Evolutionary conservation across 163 green algal species (phyloP).

Genomic region (Chloroidium sp.): DNA sequence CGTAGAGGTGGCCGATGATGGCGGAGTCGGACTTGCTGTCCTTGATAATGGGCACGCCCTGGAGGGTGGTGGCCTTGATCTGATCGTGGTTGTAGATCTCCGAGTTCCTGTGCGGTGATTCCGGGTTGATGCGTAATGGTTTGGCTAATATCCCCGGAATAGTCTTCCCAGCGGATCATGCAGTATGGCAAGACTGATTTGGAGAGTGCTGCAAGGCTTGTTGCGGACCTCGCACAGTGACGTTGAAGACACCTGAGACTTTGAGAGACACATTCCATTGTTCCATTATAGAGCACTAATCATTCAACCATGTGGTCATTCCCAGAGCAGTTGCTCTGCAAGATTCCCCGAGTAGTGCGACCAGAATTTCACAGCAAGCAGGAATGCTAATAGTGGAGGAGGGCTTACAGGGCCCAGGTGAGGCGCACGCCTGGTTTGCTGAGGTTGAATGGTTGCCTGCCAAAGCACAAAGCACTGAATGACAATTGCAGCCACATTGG

Average conservation of each 20-base stretch:
- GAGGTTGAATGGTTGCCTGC: conserved; percentile 59
- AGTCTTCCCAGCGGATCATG: neutral
- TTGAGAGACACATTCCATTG: neutral
- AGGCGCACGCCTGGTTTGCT: conserved; percentile 44
- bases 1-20: conserved; percentile 44
- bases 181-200: neutral
- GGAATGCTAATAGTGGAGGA: neutral
- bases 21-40: conserved; percentile 52
- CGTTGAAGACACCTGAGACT: neutral
- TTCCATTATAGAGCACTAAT: neutral
- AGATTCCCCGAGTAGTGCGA: too few relatives aligned
- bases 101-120: conserved; percentile 49
- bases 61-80: conserved; percentile 27
- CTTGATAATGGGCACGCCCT: conserved; percentile 34
- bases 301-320: neutral
- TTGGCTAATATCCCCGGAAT: neutral
- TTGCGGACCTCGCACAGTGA: neutral
- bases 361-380: too few relatives aligned
- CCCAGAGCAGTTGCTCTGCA: neutral
- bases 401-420: conserved; percentile 56
- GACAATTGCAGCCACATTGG: too few relatives aligned
- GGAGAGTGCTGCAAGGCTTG: neutral
- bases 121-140: neutral
- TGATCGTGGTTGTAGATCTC: conserved; percentile 78
- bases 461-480: too few relatives aligned